A percentile compares a stretch with the other conserved stretches of the same genome.
These are phyloP conservation scores for Pichia sp. DNA, from an alignment of 1,139 yeast species.

Conservation along the genomic window DNA sequence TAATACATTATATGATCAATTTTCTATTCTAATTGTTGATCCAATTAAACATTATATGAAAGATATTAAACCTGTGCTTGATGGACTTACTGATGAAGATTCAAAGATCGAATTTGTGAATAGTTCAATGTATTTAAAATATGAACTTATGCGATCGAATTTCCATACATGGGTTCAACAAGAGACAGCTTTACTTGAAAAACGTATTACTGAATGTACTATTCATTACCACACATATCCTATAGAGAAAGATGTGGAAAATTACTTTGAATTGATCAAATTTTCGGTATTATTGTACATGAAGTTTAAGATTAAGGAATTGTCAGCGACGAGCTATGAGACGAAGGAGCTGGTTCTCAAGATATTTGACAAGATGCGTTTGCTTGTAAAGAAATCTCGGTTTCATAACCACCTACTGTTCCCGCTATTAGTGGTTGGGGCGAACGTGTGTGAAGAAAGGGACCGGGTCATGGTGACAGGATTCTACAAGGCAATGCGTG, in stretches of 20 bases:
- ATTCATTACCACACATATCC: slow-evolving; percentile 1
- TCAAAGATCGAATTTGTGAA: slow-evolving; percentile 13
- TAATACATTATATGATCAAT: slow-evolving; percentile 22
- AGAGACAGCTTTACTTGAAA: slow-evolving; percentile 12
- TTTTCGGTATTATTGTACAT: slow-evolving; percentile 19
- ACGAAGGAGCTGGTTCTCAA: slow-evolving; percentile 22
- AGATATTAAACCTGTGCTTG: slow-evolving; percentile 11
- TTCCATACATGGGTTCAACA: slow-evolving; percentile 24
- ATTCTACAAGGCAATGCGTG: slow-evolving; percentile 15
- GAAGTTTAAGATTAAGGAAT: slow-evolving; percentile 20
- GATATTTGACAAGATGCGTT: slow-evolving; percentile 17
- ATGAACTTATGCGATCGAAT: slow-evolving; percentile 17
- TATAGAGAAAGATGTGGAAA: slow-evolving; percentile 4
- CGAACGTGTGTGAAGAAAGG: slow-evolving; percentile 23
- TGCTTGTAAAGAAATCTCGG: slow-evolving; percentile 8
- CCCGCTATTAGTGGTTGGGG: slow-evolving; percentile 22
- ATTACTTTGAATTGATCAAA: slow-evolving; percentile 21
- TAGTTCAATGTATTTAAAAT: slow-evolving; percentile 14
- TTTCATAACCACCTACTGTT: slow-evolving; percentile 18
- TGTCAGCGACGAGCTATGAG: slow-evolving; percentile 20
- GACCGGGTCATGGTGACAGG: slow-evolving; percentile 19
- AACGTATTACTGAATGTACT: slow-evolving; percentile 11
- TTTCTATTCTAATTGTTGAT: slow-evolving; percentile 8
- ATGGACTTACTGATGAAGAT: slow-evolving; percentile 7
- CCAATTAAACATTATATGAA: slow-evolving; percentile 10